Base-by-base conservation (phyloP, 1,139 yeast species). In the Citeromyces siamensis region DNA sequence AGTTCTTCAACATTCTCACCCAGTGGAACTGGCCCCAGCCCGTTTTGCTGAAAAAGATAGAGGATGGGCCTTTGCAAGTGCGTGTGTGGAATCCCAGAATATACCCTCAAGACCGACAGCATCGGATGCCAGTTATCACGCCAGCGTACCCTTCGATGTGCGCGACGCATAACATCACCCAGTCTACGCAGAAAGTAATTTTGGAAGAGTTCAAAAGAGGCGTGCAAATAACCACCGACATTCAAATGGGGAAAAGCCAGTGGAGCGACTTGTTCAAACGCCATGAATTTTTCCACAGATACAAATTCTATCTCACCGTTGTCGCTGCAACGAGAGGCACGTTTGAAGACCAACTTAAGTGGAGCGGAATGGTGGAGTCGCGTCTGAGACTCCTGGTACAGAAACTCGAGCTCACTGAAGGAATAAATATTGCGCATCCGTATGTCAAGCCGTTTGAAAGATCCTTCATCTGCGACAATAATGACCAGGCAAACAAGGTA, bases 1-100 rank as follows among this genome's bases (percentile, higher is more conserved):
- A 86, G 52, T 90, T 90, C 53, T 93, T 90, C 59, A 71, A 77
- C 44, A 86, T 93, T 42, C 71, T 84, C 46, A 60, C 86, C 1
- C 73, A 84, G 53, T 90, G 99, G 99, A 78, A 73, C 47, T 90
- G 99, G 99, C 99, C 99, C 1, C 96, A 90, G 54, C 99, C 99
- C 0, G 97, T 90, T 2, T 62, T 90, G 35, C 64, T 90, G 38
- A 88, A 86, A 50, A 90, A 75, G 7, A 90, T 90, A 42, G 99
- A 93, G 52, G 97, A 88, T 58, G 98, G 98, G 0, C 97, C 98
- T 0, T 61, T 93, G 35, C 96, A 88, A 48, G 97, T 86, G 0
- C 69, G 95, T 43, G 94, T 90, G 4, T 90, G 99, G 99, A 90
- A 90, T 52, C 99, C 99, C 5, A 71, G 81, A 44, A 60, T 90